phyloP scores from a whole-genome alignment of 2,329 filamentous ascomycete genomes.

The Tricladium varicosporioides region DNA sequence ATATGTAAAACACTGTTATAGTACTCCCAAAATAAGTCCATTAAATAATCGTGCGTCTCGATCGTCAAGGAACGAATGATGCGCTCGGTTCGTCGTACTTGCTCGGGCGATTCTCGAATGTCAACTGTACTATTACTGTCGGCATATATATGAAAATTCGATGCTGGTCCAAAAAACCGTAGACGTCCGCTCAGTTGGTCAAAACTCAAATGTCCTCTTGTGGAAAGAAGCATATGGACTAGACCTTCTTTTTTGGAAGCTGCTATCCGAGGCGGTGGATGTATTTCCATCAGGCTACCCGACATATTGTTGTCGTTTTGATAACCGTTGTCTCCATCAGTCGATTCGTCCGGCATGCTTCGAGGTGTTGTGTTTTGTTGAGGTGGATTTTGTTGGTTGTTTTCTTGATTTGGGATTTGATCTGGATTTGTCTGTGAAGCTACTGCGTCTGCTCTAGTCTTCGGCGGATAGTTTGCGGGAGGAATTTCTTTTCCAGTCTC shows the following conservation, averaged over 20 bases:
- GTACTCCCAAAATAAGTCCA: constrained; percentile 49
- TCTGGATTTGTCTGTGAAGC: constrained; percentile 29
- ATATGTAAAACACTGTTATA: constrained; percentile 51
- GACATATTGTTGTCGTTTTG: constrained; percentile 7
- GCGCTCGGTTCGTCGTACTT: constrained; percentile 45
- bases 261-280: constrained; percentile 31
- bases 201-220: constrained; percentile 49
- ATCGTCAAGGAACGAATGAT: constrained; percentile 45
- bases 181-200: constrained; percentile 50
- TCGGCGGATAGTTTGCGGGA: constrained; percentile 51
- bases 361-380: constrained; percentile 17
- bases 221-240: constrained; percentile 47
- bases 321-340: constrained; percentile 19
- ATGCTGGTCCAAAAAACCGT: constrained; percentile 52
- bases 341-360: constrained; percentile 18
- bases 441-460: constrained; percentile 43
- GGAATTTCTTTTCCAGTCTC: constrained; percentile 49
- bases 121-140: constrained; percentile 36
- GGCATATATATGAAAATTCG: constrained; percentile 51
- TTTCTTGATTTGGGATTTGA: not conserved
- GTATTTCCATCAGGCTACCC: constrained; percentile 5
- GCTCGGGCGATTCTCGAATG: constrained; percentile 43
- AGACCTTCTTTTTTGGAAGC: constrained; percentile 46
- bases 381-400: not conserved
- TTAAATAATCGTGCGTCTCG: constrained; percentile 51